Conservation (phyloP, 306 rosid genomes). For the Fragaria iinumae region DNA sequence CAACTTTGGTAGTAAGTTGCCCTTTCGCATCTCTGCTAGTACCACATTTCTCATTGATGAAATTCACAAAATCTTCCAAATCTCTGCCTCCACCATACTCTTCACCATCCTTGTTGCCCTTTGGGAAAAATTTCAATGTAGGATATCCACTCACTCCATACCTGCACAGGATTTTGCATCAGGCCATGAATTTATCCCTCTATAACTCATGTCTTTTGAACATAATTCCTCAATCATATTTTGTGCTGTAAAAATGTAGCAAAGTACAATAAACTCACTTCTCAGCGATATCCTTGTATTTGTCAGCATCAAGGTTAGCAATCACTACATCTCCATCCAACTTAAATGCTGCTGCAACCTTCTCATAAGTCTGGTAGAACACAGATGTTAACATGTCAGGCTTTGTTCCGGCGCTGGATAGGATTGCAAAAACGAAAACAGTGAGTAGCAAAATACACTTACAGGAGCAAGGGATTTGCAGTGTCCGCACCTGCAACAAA, state of each 20-base stretch:
- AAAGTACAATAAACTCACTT: slow-evolving; percentile 50
- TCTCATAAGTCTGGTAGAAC: slow-evolving; percentile 63
- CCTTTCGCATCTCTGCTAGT: slow-evolving; percentile 80
- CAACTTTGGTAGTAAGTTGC: slow-evolving; percentile 59
- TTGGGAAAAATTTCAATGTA: slow-evolving; percentile 79
- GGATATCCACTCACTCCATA: slow-evolving; percentile 77
- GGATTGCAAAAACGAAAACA: slow-evolving; percentile 13
- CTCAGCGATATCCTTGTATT: slow-evolving; percentile 65
- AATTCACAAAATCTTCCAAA: slow-evolving; percentile 66
- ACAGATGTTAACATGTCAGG: slow-evolving; percentile 24
- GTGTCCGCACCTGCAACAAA: slow-evolving; percentile 82
- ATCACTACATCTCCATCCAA: slow-evolving; percentile 65
- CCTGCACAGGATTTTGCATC: slow-evolving; percentile 42
- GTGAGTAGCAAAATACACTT: slow-evolving; percentile 34
- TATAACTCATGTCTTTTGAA: not conserved
- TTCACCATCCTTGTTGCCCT: slow-evolving; percentile 75
- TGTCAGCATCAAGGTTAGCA: slow-evolving; percentile 77
- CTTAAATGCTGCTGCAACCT: slow-evolving; percentile 78
- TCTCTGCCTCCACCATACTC: slow-evolving; percentile 73
- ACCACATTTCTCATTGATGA: slow-evolving; percentile 74
- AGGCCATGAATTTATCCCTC: slow-evolving; percentile 5
- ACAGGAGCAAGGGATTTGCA: slow-evolving; percentile 92
- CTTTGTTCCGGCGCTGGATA: slow-evolving; percentile 4
- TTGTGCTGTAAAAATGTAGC: not conserved
- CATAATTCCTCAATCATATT: not conserved